These are phyloP conservation scores for Monosporascus sp. DNA, from an alignment of 2,329 filamentous ascomycete species.

Conservation along the genomic window DNA sequence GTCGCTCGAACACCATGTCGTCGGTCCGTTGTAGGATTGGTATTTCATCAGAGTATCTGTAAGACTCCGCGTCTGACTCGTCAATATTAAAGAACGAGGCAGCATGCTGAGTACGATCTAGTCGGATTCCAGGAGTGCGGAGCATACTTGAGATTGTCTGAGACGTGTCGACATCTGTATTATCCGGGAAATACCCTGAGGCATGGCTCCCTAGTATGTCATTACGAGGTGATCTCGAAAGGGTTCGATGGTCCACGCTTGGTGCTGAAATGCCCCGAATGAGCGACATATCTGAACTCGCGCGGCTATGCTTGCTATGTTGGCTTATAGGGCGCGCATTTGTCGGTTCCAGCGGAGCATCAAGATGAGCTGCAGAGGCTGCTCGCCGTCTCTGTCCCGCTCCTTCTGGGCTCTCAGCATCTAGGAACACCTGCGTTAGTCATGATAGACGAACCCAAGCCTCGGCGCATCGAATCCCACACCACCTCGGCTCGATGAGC, in stretches of 20 bases:
- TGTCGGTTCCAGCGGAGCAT: constrained; percentile 44
- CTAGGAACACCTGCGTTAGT: constrained; percentile 8
- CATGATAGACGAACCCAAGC: background rate
- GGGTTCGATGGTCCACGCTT: constrained; percentile 35
- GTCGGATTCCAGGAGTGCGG: constrained; percentile 45
- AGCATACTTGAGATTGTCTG: constrained; percentile 44
- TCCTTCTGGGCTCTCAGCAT: constrained; percentile 34
- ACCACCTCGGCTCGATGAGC: background rate
- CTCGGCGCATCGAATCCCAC: no score
- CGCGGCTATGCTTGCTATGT: constrained; percentile 62
- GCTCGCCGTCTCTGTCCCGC: constrained; percentile 47
- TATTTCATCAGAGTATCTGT: constrained; percentile 60
- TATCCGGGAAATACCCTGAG: constrained; percentile 30
- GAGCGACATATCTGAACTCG: constrained; percentile 64
- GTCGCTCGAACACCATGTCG: constrained; percentile 52
- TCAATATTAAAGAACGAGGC: constrained; percentile 62
- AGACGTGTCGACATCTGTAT: constrained; percentile 39
- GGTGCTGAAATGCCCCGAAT: constrained; percentile 48
- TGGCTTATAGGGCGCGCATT: constrained; percentile 51
- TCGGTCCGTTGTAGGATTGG: constrained; percentile 63
- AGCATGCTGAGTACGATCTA: constrained; percentile 38
- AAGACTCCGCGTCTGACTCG: constrained; percentile 63
- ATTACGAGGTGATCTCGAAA: constrained; percentile 41
- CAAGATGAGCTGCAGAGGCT: constrained; percentile 56
- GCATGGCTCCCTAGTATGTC: constrained; percentile 34